These are phyloP conservation scores for Fraxinus albicans DNA, from an alignment of 305 asterid genomes.

Conservation along the genomic window DNA sequence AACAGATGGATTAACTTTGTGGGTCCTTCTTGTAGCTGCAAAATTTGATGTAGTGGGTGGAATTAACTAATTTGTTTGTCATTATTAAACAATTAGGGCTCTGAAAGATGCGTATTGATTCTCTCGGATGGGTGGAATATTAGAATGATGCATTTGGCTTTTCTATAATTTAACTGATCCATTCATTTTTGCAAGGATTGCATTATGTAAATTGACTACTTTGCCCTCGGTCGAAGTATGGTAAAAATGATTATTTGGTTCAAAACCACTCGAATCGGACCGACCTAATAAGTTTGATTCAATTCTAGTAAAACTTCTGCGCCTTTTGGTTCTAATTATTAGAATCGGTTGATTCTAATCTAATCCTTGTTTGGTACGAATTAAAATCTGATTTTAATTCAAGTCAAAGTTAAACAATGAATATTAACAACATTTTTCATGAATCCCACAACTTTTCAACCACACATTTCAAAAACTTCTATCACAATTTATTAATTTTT, in stretches of 20 bases:
- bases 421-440: too few relatives aligned
- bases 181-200: background rate
- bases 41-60: slow-evolving; percentile 42
- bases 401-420: too few relatives aligned
- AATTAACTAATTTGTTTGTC: slow-evolving; percentile 34
- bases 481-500: background rate
- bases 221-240: background rate
- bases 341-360: too few relatives aligned
- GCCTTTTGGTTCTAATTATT: too few relatives aligned
- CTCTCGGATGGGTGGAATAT: slow-evolving; percentile 21
- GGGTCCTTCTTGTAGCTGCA: slow-evolving; percentile 52
- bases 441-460: too few relatives aligned
- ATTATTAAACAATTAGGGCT: slow-evolving; percentile 30
- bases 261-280: background rate
- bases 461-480: too few relatives aligned
- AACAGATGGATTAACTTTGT: slow-evolving; percentile 29
- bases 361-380: background rate
- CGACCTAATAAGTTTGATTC: too few relatives aligned
- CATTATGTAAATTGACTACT: background rate
- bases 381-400: too few relatives aligned
- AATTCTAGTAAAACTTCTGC: too few relatives aligned
- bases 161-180: slow-evolving; percentile 22
- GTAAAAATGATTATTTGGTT: too few relatives aligned
- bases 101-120: slow-evolving; percentile 4
- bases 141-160: background rate